Conservation (phyloP, 2,329 filamentous ascomycete species). For the Colletotrichum sp. region DNA sequence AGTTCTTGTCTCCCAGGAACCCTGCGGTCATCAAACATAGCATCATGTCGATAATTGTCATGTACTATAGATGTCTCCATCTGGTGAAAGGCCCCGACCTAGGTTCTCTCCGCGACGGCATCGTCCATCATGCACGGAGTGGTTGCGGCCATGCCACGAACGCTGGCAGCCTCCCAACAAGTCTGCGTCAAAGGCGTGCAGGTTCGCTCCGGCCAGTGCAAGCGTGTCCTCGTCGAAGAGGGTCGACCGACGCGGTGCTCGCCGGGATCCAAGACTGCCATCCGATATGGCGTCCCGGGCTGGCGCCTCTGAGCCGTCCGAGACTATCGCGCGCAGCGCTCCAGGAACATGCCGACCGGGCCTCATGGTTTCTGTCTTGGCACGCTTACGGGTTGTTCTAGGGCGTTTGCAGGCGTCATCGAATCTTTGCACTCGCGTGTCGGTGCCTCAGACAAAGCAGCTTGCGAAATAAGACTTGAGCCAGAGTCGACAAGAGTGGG, state of each 20-base stretch:
- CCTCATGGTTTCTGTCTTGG: not conserved
- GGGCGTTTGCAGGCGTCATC: slow-evolving; percentile 1
- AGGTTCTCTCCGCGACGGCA: not conserved
- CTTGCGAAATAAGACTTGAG: not conserved
- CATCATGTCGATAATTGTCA: slow-evolving; percentile 8
- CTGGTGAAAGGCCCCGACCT: not conserved
- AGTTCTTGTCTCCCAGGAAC: not conserved
- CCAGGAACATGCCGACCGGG: not conserved
- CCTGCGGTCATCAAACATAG: slow-evolving; percentile 14
- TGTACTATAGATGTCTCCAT: not conserved
- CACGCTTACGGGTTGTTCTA: not conserved
- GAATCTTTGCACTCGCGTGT: not conserved
- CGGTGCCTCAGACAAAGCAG: not conserved
- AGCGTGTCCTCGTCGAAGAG: not conserved
- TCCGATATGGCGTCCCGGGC: not conserved
- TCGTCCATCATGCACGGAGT: not conserved
- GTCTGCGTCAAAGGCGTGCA: not conserved
- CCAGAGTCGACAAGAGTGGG: not conserved
- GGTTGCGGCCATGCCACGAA: not conserved
- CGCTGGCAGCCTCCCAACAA: not conserved
- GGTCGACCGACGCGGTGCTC: not conserved
- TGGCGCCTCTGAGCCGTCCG: not conserved
- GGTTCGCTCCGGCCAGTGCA: not conserved
- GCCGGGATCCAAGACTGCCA: not conserved
- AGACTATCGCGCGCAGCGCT: not conserved